Conservation (phyloP, 2,329 filamentous ascomycete species). For the Neofusicoccum laricinum region DNA sequence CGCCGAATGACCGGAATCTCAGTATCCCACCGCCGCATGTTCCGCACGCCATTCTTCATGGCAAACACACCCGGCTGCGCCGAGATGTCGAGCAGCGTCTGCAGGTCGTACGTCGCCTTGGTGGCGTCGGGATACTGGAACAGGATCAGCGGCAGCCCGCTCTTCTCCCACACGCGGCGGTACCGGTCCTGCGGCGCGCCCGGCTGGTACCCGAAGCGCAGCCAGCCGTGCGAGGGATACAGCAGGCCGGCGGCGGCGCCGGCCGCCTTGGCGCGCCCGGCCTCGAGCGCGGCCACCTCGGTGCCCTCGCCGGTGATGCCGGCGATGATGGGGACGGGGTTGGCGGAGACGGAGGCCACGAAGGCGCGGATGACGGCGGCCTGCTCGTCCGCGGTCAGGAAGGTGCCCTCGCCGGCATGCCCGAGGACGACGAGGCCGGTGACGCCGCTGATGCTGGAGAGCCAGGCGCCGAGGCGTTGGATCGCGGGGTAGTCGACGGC, state of each 20-base stretch:
- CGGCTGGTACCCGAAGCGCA: slow-evolving; percentile 54
- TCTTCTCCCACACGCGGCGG: slow-evolving; percentile 49
- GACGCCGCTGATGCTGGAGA: slow-evolving; percentile 50
- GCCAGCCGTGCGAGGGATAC: slow-evolving; percentile 54
- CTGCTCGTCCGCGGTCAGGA: slow-evolving; percentile 52
- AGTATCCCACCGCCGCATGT: slow-evolving; percentile 57
- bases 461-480: slow-evolving; percentile 53
- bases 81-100: slow-evolving; percentile 53
- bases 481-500: slow-evolving; percentile 52
- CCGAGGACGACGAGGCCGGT: slow-evolving; percentile 54
- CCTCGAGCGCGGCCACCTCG: slow-evolving; percentile 52
- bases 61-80: slow-evolving; percentile 53
- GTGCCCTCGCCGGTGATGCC: slow-evolving; percentile 55
- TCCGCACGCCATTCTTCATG: slow-evolving; percentile 57
- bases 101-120: slow-evolving; percentile 51
- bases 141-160: slow-evolving; percentile 49
- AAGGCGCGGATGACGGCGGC: slow-evolving; percentile 51
- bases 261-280: slow-evolving; percentile 50
- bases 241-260: slow-evolving; percentile 51
- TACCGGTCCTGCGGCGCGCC: slow-evolving; percentile 54
- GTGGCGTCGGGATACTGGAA: slow-evolving; percentile 56
- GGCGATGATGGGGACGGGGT: slow-evolving; percentile 51
- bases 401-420: slow-evolving; percentile 55
- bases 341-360: slow-evolving; percentile 48
- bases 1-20: slow-evolving; percentile 53